Percentiles rank a stretch among this genome's conserved stretches.
Evolutionary conservation across 306 rosid species (phyloP).

Genomic region (Dalbergia cochinchinensis): DNA sequence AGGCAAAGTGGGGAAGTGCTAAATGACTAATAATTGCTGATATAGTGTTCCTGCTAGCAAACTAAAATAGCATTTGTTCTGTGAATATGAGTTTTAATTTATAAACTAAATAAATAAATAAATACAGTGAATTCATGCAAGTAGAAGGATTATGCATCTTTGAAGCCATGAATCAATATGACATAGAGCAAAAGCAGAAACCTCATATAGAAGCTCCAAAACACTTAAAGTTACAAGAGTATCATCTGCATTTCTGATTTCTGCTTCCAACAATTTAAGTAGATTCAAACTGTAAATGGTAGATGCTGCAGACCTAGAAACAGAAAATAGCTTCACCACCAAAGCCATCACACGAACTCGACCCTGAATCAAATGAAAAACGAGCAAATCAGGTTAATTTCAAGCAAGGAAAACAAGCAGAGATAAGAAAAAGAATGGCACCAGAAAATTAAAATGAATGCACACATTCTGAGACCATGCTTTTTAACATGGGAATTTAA

Average conservation of each 20-base stretch:
- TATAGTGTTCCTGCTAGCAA: background rate
- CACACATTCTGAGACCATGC: slow-evolving; percentile 12
- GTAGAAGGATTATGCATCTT: slow-evolving; percentile 20
- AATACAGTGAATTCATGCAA: slow-evolving; percentile 24
- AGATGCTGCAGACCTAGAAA: slow-evolving; percentile 78
- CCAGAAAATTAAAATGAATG: slow-evolving; percentile 5
- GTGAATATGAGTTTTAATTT: slow-evolving; percentile 1
- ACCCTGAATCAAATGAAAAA: slow-evolving; percentile 64
- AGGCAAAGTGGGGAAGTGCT: background rate
- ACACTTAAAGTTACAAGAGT: slow-evolving; percentile 81
- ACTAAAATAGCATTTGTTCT: slow-evolving; percentile 14
- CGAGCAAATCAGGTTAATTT: slow-evolving; percentile 34
- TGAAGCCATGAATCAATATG: background rate
- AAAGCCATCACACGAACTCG: slow-evolving; percentile 86
- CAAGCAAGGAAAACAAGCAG: slow-evolving; percentile 24
- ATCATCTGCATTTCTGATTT: slow-evolving; percentile 73
- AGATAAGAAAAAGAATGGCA: background rate
- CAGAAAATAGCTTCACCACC: slow-evolving; percentile 87
- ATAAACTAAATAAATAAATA: slow-evolving; percentile 25
- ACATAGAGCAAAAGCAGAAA: slow-evolving; percentile 43
- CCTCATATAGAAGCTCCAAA: slow-evolving; percentile 97
- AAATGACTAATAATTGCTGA: slow-evolving; percentile 23
- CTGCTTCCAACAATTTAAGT: slow-evolving; percentile 75
- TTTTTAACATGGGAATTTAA: background rate
- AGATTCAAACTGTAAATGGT: slow-evolving; percentile 68